phyloP scores from a whole-genome alignment of 306 rosid species.

The Rosa multiflora region DNA sequence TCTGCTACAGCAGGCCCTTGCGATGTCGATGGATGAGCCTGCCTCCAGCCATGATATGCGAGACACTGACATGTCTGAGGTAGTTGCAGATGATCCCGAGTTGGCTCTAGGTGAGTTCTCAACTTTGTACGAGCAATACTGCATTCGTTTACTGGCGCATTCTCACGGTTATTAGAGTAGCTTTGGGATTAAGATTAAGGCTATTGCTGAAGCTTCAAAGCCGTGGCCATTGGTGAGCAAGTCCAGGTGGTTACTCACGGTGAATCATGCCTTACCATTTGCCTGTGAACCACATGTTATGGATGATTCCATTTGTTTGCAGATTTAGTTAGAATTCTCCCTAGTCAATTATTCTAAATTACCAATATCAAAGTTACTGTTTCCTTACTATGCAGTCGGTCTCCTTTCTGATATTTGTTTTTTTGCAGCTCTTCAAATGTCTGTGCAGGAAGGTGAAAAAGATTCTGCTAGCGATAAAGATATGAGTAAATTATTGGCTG shows the following conservation, averaged over 20 bases:
- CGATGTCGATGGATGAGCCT: conserved; percentile 98
- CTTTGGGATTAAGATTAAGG: background rate
- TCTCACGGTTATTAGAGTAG: background rate
- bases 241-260: background rate
- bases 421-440: conserved; percentile 80
- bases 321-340: background rate
- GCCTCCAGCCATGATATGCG: conserved; percentile 50
- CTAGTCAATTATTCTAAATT: background rate
- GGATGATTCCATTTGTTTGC: background rate
- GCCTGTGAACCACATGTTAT: background rate
- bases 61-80: conserved; percentile 91
- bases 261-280: background rate
- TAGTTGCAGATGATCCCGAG: conserved; percentile 74
- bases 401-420: conserved; percentile 20
- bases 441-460: conserved; percentile 64
- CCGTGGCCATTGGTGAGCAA: background rate
- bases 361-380: background rate
- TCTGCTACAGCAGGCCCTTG: conserved; percentile 95
- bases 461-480: conserved; percentile 71
- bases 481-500: conserved; percentile 85
- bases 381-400: background rate
- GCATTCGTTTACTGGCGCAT: background rate
- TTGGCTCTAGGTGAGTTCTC: conserved; percentile 78
- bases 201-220: background rate
- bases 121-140: background rate